Conservation (phyloP, 2,329 filamentous ascomycete species). For the Botryotinia calthae region DNA sequence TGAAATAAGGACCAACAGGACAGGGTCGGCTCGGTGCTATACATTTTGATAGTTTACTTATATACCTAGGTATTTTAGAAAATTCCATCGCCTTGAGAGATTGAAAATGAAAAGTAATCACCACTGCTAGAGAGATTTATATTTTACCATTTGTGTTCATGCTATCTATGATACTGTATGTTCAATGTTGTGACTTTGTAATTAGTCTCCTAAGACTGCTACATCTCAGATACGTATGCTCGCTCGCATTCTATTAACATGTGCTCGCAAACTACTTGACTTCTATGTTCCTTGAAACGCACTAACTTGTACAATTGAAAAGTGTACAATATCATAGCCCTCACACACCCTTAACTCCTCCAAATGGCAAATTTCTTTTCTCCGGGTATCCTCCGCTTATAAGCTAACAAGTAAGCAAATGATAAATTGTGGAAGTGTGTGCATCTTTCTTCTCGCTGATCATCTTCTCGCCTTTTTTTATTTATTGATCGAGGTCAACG, state of each 20-base stretch:
- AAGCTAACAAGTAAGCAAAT: neutral
- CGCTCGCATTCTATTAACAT: neutral
- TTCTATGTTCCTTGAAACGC: neutral
- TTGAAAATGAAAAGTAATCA: neutral
- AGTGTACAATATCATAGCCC: neutral
- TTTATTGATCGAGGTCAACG: conserved; percentile 1
- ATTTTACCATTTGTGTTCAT: neutral
- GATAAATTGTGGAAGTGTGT: neutral
- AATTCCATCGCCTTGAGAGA: neutral
- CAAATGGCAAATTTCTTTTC: neutral
- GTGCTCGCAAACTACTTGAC: neutral
- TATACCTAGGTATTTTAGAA: neutral
- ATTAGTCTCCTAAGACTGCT: neutral
- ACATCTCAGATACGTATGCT: neutral
- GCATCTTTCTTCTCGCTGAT: neutral
- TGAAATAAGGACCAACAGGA: neutral
- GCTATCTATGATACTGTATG: neutral
- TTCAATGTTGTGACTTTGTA: neutral
- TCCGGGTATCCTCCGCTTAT: conserved; percentile 8
- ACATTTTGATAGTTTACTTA: neutral
- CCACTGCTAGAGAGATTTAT: neutral
- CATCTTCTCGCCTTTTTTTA: neutral
- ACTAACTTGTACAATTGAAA: neutral
- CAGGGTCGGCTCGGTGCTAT: neutral
- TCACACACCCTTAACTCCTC: neutral